Base-by-base conservation (phyloP, 768 basidiomycete species). In the Cystofilobasidium capitatum region DNA sequence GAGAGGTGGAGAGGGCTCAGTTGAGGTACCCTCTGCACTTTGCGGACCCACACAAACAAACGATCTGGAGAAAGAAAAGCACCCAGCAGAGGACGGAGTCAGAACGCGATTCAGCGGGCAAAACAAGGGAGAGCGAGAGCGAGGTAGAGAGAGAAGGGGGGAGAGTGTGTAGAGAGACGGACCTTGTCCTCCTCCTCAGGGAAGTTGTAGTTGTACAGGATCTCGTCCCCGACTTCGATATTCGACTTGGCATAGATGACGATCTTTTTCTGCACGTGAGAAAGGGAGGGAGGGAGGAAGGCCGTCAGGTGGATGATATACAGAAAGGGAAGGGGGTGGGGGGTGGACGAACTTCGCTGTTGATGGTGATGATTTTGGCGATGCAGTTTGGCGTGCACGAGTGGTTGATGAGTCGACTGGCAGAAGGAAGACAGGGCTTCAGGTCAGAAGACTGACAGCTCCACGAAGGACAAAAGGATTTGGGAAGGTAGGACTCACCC, bases 171-270 rank as follows among this genome's bases (percentile, higher is more conserved):
- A 17, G 65, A 55, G 58, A 70, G 65, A 3, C 63, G 61, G 6
- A 77, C 72, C 73, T 94, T 93, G 80, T 93, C 91, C 78, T 96
- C 90, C 79, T 99, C 96, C 75, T 96, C 88, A 51, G 96, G 94
- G 81, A 99, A 99, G 78, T 98, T 93, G 79, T 99, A 99, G 80
- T 99, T 92, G 79, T 96, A 94, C 62, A 93, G 96, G 74, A 98
- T 94, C 79, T 99, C 96, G 74, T 96, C 92, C 61, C 96, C 96
- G 29, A 93, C 85, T 72, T 94, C 88, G 73, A 99, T 92, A 72
- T 89, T 89, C 72, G 89, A 85, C 78, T 97, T 96, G 37, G 96
- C 96, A 76, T 99, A 99, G 62, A 99, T 99, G 75, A 99, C 96
- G 73, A 99, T 99, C 83, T 96, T 92, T 82, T 92, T 92, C 79